Evolutionary conservation across 345 rosid genomes (phyloP).

Genomic region (Aethionema arabicum): DNA sequence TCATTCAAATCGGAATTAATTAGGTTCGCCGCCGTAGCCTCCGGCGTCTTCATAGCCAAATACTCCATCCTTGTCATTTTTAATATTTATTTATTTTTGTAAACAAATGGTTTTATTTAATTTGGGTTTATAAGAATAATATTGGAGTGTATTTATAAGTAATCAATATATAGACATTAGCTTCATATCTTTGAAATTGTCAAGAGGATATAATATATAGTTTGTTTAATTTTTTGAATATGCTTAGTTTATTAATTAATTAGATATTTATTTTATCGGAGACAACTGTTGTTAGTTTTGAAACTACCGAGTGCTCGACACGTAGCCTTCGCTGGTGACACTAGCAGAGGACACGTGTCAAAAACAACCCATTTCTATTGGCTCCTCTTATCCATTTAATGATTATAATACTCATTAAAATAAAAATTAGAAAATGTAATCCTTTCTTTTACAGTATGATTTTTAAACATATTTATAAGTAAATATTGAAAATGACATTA

Average conservation of each 20-base stretch:
- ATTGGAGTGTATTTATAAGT: conserved; percentile 23
- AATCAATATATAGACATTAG: conserved; percentile 3
- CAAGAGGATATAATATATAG: neutral
- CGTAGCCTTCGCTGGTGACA: conserved; percentile 36
- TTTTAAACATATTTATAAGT: no score
- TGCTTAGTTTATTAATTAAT: neutral
- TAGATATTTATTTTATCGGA: neutral
- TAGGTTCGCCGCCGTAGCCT: conserved; percentile 40
- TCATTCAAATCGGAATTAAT: conserved; percentile 64
- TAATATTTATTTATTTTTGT: neutral
- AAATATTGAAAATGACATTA: no score
- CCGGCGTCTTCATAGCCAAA: conserved; percentile 64
- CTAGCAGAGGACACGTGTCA: conserved; percentile 2
- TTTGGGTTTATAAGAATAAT: neutral
- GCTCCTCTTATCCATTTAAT: conserved; percentile 1
- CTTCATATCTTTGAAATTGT: conserved; percentile 20
- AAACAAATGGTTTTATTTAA: neutral
- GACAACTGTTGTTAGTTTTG: conserved; percentile 8
- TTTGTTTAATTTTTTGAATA: neutral
- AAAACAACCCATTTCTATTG: conserved; percentile 12
- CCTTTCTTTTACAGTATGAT: neutral
- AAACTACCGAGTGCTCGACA: conserved; percentile 27
- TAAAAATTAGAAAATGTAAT: neutral
- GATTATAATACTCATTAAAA: neutral
- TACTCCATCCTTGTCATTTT: conserved; percentile 65